Evolutionary conservation across 2,329 filamentous ascomycete species (phyloP).

Genomic region (Ophiostoma perfectum): DNA sequence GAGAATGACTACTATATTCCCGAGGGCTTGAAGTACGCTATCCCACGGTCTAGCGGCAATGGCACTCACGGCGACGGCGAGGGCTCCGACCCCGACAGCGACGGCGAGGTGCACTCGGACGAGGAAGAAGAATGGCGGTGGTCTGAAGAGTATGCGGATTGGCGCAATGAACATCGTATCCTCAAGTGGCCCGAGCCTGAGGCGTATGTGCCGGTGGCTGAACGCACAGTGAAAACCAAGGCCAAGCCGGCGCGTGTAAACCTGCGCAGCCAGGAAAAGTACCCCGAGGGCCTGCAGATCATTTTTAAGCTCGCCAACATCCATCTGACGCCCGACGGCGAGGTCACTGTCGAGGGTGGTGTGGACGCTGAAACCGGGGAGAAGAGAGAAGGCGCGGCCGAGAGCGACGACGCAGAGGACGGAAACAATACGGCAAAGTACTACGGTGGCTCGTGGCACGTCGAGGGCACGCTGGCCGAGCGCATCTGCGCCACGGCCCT

Average conservation of each 20-base stretch:
- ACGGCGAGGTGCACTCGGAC: conserved; percentile 14
- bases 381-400: neutral
- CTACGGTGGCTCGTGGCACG: conserved; percentile 30
- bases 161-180: conserved; percentile 16
- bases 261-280: conserved; percentile 11
- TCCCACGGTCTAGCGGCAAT: conserved; percentile 12
- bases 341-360: conserved; percentile 5
- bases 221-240: neutral
- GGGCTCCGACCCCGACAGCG: conserved; percentile 15
- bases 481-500: conserved; percentile 51
- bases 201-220: conserved; percentile 15
- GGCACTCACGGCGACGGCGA: conserved; percentile 14
- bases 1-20: conserved; percentile 22
- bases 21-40: conserved; percentile 17
- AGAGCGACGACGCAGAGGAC: conserved; percentile 34
- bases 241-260: conserved; percentile 5
- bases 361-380: neutral
- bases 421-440: conserved; percentile 37
- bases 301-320: conserved; percentile 59
- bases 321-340: conserved; percentile 47
- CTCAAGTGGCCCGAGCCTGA: conserved; percentile 22
- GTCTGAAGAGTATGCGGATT: conserved; percentile 20
- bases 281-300: conserved; percentile 46
- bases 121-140: conserved; percentile 8
- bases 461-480: conserved; percentile 48